Base-by-base conservation (phyloP, 352 stramenopile species). In the Phytophthora pistaciae region DNA sequence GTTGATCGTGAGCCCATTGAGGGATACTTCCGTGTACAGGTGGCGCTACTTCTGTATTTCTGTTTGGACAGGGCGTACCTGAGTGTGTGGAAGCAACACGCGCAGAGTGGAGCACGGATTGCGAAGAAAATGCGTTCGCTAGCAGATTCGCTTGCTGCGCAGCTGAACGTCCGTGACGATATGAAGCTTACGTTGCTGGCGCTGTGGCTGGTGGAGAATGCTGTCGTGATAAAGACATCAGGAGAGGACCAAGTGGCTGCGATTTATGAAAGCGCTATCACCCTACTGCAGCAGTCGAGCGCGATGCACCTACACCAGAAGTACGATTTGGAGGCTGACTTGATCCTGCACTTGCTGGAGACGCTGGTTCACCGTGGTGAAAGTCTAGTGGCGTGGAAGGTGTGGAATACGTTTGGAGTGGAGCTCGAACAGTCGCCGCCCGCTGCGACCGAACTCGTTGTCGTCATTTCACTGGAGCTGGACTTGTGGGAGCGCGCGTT, bases 131-230 rank as follows among this genome's bases (percentile, higher is more conserved):
- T 92, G 80, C 70, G 79, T 0, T 79, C 74, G 18, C 69, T 93
- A 23, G 86, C 84, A 13, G 83, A 93, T 56, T 93, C 88, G 20
- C 86, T 94, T 56, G 85, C 84, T 3, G 84, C 85, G 14, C 80
- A 91, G 55, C 77, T 95, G 27, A 88, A 72, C 63, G 86, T 95
- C 2, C 88, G 85, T 13, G 84, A 93, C 48, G 87, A 95, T 73
- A 95, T 95, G 86, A 92, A 92, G 66, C 68, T 91, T 63, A 95
- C 84, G 36, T 74, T 95, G 29, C 46, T 94, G 8, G 88, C 88
- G 38, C 71, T 95, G 21, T 95, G 88, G 88, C 64, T 95, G 25
- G 77, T 95, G 18, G 88, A 95, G 72, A 95, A 95, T 50, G 85
- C 86, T 5, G 83, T 84, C 9, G 82, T 85, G n/a, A 74, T 94